phyloP scores from a whole-genome alignment of 2,329 filamentous ascomycete genomes.

The Chaetomium olivaceum region DNA sequence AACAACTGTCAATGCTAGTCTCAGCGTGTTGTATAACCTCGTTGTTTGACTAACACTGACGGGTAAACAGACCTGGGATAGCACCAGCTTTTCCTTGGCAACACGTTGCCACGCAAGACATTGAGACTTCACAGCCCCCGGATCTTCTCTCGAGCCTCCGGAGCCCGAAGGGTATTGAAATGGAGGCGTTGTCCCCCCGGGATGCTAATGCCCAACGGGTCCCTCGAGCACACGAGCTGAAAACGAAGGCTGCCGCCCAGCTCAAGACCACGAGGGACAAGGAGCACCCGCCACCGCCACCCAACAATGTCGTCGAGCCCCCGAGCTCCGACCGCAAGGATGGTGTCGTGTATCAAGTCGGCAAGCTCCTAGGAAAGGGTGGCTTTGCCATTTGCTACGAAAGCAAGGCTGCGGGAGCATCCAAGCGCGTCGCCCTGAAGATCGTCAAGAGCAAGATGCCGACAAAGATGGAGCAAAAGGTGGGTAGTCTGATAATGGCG shows the following conservation, averaged over 20 bases:
- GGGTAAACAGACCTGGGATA: not conserved
- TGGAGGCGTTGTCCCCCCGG: slow-evolving; percentile 65
- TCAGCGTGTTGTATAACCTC: too few species aligned
- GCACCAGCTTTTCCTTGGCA: not conserved
- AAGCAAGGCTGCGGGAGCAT: slow-evolving; percentile 65
- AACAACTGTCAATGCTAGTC: too few species aligned
- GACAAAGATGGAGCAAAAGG: slow-evolving; percentile 81
- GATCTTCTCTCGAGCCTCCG: not conserved
- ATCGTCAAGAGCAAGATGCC: slow-evolving; percentile 84
- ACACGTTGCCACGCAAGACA: not conserved
- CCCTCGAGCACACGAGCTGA: slow-evolving; percentile 52
- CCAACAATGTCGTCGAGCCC: slow-evolving; percentile 59
- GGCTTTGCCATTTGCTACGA: slow-evolving; percentile 82
- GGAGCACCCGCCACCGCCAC: slow-evolving; percentile 66
- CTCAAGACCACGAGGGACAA: slow-evolving; percentile 62
- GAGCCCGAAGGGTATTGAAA: slow-evolving; percentile 54
- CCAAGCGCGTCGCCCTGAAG: slow-evolving; percentile 72
- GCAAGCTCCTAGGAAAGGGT: slow-evolving; percentile 74
- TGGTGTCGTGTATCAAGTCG: slow-evolving; percentile 72
- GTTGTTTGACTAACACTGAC: not conserved
- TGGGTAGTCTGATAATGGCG: slow-evolving; percentile 37
- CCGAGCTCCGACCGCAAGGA: slow-evolving; percentile 68
- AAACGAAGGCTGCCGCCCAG: slow-evolving; percentile 54
- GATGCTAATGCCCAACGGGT: slow-evolving; percentile 62
- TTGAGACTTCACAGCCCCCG: not conserved